phyloP scores from a whole-genome alignment of 2,329 filamentous ascomycete species.

The Juglanconis oblonga region DNA sequence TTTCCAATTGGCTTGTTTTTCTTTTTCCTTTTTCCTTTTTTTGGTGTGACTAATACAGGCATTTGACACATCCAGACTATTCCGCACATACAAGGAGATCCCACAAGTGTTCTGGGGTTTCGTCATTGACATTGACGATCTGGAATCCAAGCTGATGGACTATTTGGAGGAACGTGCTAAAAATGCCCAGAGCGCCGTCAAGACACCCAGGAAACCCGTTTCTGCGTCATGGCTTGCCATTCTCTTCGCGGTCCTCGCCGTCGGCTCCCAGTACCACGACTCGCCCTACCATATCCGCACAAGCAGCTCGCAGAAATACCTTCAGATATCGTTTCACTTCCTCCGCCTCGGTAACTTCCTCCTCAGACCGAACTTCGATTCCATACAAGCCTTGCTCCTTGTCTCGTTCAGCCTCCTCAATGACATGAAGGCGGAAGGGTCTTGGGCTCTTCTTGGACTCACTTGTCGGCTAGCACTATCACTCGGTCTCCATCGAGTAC shows the following conservation, averaged over 20 bases:
- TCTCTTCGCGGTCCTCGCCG: slow-evolving; percentile 62
- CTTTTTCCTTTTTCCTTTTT: not conserved
- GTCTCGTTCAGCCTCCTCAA: slow-evolving; percentile 63
- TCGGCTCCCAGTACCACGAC: slow-evolving; percentile 65
- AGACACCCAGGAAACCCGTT: slow-evolving; percentile 45
- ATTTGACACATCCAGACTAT: slow-evolving; percentile 43
- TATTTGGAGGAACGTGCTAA: slow-evolving; percentile 63
- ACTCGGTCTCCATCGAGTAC: slow-evolving; percentile 56
- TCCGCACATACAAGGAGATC: slow-evolving; percentile 65
- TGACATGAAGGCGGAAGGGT: slow-evolving; percentile 68
- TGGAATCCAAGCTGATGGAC: slow-evolving; percentile 62
- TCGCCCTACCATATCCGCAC: slow-evolving; percentile 61
- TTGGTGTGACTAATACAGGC: not conserved
- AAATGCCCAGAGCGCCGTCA: slow-evolving; percentile 41
- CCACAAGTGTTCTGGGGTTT: slow-evolving; percentile 68
- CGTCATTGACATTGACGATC: slow-evolving; percentile 63
- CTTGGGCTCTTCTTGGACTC: slow-evolving; percentile 62
- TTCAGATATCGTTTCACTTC: slow-evolving; percentile 65
- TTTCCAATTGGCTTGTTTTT: not conserved
- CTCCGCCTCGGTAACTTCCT: slow-evolving; percentile 62
- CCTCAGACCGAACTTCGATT: slow-evolving; percentile 61
- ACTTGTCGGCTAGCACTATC: slow-evolving; percentile 65
- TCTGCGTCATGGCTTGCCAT: slow-evolving; percentile 66
- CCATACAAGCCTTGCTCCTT: slow-evolving; percentile 61
- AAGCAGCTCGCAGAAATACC: slow-evolving; percentile 57